Percentiles rank a stretch among this genome's conserved stretches.
These are phyloP conservation scores for Pichia heedii DNA, from an alignment of 805 yeast species.

Conservation along the genomic window DNA sequence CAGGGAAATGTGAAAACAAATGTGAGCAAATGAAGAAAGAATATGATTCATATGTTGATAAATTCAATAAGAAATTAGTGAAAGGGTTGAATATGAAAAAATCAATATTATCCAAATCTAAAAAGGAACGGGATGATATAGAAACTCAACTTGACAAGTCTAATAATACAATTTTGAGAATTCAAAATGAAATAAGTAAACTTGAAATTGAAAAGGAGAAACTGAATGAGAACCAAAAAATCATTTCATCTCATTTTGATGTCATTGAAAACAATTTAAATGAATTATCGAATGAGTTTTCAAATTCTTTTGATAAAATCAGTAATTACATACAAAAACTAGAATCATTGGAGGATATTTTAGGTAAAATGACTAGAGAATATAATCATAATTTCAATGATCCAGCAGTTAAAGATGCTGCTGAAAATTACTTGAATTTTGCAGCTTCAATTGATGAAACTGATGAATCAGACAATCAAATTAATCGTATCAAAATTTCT, in stretches of 20 bases:
- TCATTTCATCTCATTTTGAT: background rate
- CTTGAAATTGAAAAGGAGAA: constrained; percentile 4
- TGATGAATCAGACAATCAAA: background rate
- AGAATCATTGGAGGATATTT: constrained; percentile 34
- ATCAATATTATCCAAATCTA: constrained; percentile 25
- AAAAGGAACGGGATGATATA: constrained; percentile 12
- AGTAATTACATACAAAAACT: background rate
- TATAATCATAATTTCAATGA: constrained; percentile 84
- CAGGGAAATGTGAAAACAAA: constrained; percentile 43
- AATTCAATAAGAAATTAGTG: constrained; percentile 14
- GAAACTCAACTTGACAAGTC: constrained; percentile 11
- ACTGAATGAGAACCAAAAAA: background rate
- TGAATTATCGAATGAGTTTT: constrained; percentile 10
- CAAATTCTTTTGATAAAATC: background rate
- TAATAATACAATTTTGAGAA: constrained; percentile 10
- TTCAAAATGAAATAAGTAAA: constrained; percentile 22
- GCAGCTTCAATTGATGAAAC: constrained; percentile 19
- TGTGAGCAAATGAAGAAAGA: constrained; percentile 43
- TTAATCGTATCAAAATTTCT: background rate
- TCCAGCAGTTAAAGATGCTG: constrained; percentile 71
- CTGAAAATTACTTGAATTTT: constrained; percentile 44
- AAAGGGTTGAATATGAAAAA: constrained; percentile 31
- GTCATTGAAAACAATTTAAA: constrained; percentile 7
- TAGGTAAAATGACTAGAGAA: constrained; percentile 41
- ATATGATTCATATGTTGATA: constrained; percentile 20